phyloP scores from a whole-genome alignment of 768 basidiomycete species.

The Pholiota microspora region DNA sequence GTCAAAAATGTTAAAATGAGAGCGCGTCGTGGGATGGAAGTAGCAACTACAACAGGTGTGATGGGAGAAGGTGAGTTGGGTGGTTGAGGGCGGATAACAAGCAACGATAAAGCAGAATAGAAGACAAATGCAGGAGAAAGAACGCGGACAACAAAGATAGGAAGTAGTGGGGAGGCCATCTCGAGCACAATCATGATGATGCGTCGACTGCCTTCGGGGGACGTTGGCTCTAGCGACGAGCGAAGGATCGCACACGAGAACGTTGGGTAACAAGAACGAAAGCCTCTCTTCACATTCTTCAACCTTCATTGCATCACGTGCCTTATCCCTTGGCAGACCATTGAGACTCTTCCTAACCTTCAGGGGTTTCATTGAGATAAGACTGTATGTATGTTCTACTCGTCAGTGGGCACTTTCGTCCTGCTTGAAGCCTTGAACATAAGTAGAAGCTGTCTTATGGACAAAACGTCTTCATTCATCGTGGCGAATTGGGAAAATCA shows the following conservation, averaged over 20 bases:
- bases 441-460: too few species aligned
- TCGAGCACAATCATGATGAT: slow-evolving; percentile 15
- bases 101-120: slow-evolving; percentile 58
- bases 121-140: slow-evolving; percentile 68
- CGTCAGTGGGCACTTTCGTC: too few species aligned
- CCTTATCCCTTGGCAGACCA: background rate
- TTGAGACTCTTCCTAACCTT: background rate
- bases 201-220: slow-evolving; percentile 14
- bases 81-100: slow-evolving; percentile 44
- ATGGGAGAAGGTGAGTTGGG: slow-evolving; percentile 62
- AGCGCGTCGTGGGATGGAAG: slow-evolving; percentile 69
- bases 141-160: slow-evolving; percentile 59
- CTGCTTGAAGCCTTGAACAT: too few species aligned
- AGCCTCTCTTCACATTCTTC: background rate
- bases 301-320: slow-evolving; percentile 2
- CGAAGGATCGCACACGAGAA: slow-evolving; percentile 13
- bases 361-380: too few species aligned
- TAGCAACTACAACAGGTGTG: slow-evolving; percentile 74
- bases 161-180: slow-evolving; percentile 18
- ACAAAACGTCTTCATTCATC: too few species aligned
- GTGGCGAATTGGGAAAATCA: too few species aligned
- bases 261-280: slow-evolving; percentile 6
- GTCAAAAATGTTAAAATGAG: slow-evolving; percentile 73
- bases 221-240: slow-evolving; percentile 13
- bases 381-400: too few species aligned